phyloP scores from a whole-genome alignment of 208 protist genomes.

The Blastocrithidia nonstop region DNA sequence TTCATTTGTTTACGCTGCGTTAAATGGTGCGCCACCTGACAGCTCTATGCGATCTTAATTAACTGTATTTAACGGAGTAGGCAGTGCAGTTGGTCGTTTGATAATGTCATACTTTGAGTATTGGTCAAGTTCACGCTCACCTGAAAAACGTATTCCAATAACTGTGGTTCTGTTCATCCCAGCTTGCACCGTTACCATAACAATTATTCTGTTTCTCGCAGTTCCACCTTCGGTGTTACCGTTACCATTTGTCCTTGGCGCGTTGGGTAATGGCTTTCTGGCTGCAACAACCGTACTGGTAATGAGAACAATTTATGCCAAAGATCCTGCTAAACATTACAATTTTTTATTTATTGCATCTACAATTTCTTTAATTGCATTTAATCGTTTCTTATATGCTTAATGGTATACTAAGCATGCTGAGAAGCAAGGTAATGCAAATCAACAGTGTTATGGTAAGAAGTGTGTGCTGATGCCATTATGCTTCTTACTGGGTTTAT shows the following conservation, averaged over 20 bases:
- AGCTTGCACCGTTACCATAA: conserved; percentile 16
- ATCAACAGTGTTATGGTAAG: too few species aligned
- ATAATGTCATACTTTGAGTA: conserved; percentile 36
- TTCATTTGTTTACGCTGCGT: conserved; percentile 21
- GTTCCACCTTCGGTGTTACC: conserved; percentile 14
- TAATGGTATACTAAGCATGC: too few species aligned
- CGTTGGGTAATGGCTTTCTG: conserved; percentile 45
- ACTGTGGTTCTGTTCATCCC: conserved; percentile 38
- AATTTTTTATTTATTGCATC: too few species aligned
- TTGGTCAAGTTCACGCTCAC: conserved; percentile 14
- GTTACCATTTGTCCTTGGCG: conserved; percentile 17
- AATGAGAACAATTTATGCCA: conserved; percentile 43
- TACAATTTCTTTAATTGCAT: too few species aligned
- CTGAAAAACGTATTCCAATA: conserved; percentile 51
- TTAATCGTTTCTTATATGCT: too few species aligned
- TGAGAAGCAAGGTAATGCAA: too few species aligned
- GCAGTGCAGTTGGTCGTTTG: conserved; percentile 35
- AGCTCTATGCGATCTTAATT: conserved; percentile 25
- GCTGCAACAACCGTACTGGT: conserved; percentile 27
- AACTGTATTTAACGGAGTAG: conserved; percentile 43
- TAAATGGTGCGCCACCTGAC: conserved; percentile 8
- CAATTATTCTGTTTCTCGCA: conserved; percentile 34
- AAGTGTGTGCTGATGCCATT: too few species aligned
- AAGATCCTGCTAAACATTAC: too few species aligned
- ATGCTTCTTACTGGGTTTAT: too few species aligned